Evolutionary conservation across 1,284 basidiomycete species (phyloP).

Genomic region (Ganoderma multipileum): DNA sequence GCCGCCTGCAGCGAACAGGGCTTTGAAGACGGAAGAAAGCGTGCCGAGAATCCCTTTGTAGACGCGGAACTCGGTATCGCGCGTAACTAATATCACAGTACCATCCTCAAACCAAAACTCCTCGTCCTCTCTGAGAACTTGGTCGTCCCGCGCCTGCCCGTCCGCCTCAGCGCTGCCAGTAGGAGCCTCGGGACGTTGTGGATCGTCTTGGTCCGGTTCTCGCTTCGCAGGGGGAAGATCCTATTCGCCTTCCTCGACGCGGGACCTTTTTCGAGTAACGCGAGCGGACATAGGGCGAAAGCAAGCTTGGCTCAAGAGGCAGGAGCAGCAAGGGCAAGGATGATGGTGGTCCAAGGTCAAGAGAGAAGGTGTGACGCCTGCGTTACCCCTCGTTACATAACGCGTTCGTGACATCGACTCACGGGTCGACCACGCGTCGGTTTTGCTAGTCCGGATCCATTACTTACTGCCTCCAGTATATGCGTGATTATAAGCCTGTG

Average conservation of each 20-base stretch:
- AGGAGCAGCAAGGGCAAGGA: not conserved
- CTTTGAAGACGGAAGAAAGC: conserved; percentile 18
- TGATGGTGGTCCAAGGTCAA: not conserved
- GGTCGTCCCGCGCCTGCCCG: not conserved
- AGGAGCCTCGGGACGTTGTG: too few relatives aligned
- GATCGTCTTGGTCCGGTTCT: not conserved
- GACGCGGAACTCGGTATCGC: conserved; percentile 16
- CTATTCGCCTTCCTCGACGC: not conserved
- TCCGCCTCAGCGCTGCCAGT: not conserved
- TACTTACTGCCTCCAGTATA: too few relatives aligned
- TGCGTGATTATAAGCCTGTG: too few relatives aligned
- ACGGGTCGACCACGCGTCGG: not conserved
- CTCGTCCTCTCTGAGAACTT: not conserved
- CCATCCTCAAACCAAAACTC: conserved; percentile 25
- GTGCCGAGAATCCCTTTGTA: conserved; percentile 12
- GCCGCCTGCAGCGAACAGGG: conserved; percentile 9
- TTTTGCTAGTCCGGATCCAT: not conserved
- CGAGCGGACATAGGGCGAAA: not conserved
- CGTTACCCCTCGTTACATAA: not conserved
- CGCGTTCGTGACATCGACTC: not conserved
- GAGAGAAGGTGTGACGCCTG: not conserved
- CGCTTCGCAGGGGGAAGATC: not conserved
- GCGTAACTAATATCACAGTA: conserved; percentile 14
- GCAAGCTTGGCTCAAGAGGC: not conserved
- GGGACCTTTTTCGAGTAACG: not conserved